Evolutionary conservation across 805 yeast genomes (phyloP).

Genomic region (Kazachstania psychrophila): DNA sequence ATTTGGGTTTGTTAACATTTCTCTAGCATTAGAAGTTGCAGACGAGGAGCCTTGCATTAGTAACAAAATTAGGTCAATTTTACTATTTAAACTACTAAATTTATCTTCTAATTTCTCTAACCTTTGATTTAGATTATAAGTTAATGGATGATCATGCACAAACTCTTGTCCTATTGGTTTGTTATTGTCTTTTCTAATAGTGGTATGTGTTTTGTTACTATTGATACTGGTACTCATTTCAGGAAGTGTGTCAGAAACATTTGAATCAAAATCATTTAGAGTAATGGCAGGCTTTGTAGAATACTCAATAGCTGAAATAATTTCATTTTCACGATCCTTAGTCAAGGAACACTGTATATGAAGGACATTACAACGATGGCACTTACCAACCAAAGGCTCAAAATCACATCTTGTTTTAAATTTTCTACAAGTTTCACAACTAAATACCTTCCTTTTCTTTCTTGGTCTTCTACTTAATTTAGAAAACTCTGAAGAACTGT

Average conservation of each 20-base stretch:
- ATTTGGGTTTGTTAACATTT: neutral
- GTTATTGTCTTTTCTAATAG: too few relatives aligned
- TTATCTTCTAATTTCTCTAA: conserved; percentile 23
- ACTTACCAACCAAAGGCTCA: conserved; percentile 35
- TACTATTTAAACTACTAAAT: conserved; percentile 14
- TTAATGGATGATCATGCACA: conserved; percentile 3
- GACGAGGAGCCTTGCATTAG: conserved; percentile 15
- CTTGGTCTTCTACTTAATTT: conserved; percentile 21
- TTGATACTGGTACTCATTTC: too few relatives aligned
- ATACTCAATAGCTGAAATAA: conserved; percentile 17
- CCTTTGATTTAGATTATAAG: conserved; percentile 6
- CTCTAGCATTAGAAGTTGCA: conserved; percentile 7
- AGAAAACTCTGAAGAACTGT: too few relatives aligned
- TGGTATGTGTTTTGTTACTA: too few relatives aligned
- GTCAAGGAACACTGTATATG: conserved; percentile 42
- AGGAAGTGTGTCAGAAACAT: too few relatives aligned
- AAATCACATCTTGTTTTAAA: conserved; percentile 52
- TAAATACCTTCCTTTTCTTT: conserved; percentile 34
- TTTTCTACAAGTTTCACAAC: conserved; percentile 45
- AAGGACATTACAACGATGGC: conserved; percentile 45
- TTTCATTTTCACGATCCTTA: conserved; percentile 16
- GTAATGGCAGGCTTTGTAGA: conserved; percentile 5
- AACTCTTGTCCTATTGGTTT: too few relatives aligned
- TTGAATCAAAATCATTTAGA: too few relatives aligned
- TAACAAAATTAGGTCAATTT: conserved; percentile 17